phyloP scores from a whole-genome alignment of 345 rosid genomes.

The Trapa bicornis region DNA sequence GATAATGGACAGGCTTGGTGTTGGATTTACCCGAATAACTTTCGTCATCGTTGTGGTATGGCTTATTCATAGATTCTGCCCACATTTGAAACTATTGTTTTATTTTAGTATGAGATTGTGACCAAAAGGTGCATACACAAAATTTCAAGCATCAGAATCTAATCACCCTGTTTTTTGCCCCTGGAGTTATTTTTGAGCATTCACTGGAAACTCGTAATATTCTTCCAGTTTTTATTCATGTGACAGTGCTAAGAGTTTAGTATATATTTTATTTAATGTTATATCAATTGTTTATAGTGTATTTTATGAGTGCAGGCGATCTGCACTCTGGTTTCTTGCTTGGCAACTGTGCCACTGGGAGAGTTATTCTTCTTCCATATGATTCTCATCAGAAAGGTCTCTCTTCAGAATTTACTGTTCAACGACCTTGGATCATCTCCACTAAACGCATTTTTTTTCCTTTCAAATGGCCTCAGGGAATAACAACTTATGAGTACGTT shows the following conservation, averaged over 20 bases:
- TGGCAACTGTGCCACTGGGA: constrained; percentile 75
- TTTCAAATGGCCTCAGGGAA: constrained; percentile 40
- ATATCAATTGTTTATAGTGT: too few species aligned
- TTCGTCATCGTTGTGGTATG: constrained; percentile 73
- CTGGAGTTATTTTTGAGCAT: not conserved
- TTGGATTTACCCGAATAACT: constrained; percentile 70
- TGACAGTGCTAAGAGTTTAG: not conserved
- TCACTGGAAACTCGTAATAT: not conserved
- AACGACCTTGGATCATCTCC: not conserved
- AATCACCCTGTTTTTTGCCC: not conserved
- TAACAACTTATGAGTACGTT: constrained; percentile 87
- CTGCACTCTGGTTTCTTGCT: constrained; percentile 67
- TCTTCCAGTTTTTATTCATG: not conserved
- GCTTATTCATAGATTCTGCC: not conserved
- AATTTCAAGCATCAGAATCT: too few species aligned
- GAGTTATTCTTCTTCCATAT: constrained; percentile 89
- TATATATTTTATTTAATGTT: too few species aligned
- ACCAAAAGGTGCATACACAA: too few species aligned
- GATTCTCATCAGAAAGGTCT: constrained; percentile 74
- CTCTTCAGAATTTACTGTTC: not conserved
- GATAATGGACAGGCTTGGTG: constrained; percentile 67
- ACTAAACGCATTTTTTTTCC: not conserved
- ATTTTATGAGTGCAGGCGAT: constrained; percentile 34
- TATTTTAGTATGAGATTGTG: not conserved
- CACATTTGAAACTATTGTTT: not conserved